Percentiles rank a stretch among this genome's conserved stretches.
phyloP scores from a whole-genome alignment of 73 alveolate genomes.

The Paramecium sonneborni region DNA sequence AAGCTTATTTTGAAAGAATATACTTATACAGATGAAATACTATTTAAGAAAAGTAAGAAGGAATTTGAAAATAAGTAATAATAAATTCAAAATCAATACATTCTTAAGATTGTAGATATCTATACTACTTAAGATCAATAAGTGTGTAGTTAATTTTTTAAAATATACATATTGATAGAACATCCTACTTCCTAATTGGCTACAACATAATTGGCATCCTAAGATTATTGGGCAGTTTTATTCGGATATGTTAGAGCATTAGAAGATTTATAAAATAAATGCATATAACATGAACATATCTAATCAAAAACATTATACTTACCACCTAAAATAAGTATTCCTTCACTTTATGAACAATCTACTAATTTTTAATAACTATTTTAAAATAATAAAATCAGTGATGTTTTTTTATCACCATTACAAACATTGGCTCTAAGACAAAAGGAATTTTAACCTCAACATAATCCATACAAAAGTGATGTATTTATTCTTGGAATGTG shows the following conservation, averaged over 20 bases:
- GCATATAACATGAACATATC: background rate
- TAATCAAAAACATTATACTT: background rate
- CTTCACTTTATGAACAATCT: background rate
- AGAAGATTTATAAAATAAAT: background rate
- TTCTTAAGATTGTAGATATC: background rate
- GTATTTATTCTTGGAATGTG: slow-evolving; percentile 61
- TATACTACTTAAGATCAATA: background rate
- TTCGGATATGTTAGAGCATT: slow-evolving; percentile 48
- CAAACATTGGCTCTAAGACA: background rate
- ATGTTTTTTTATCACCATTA: slow-evolving; percentile 4
- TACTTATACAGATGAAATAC: slow-evolving; percentile 5
- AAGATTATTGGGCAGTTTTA: slow-evolving; percentile 52
- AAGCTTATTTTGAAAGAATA: slow-evolving; percentile 4
- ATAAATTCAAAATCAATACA: background rate
- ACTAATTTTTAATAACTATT: background rate
- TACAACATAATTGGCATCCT: background rate
- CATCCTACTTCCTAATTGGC: slow-evolving; percentile 7
- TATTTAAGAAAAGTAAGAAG: background rate
- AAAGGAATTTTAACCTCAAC: slow-evolving; percentile 43
- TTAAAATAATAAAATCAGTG: background rate
- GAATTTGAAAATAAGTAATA: background rate
- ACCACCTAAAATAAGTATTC: slow-evolving; percentile 46
- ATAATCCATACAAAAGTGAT: slow-evolving; percentile 62
- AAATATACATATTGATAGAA: background rate
- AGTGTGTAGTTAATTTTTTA: slow-evolving; percentile 26